Base-by-base conservation (phyloP, 2,329 filamentous ascomycete genomes). In the Cordyceps tenuipes region DNA sequence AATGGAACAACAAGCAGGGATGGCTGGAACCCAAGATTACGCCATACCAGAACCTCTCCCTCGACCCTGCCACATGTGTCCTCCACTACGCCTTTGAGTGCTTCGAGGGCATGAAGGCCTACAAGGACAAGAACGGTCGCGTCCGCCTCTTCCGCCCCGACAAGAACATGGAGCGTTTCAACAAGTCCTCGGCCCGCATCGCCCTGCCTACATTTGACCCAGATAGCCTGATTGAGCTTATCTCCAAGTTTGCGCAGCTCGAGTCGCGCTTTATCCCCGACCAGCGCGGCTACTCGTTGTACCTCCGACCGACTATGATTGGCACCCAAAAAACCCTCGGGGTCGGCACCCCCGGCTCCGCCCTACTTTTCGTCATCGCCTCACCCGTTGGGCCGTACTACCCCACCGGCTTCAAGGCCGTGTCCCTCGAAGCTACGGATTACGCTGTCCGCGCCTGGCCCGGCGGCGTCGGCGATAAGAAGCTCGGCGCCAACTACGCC, bases 51-150 rank as follows among this genome's bases (percentile, higher is more conserved):
- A 97, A 97, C 77, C 89, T 99, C 67, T 93, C 90, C 50, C 88
- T 99, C 68, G 94, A 97, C 74, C 94, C 94, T 29, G 91, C 94
- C 48, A 94, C 91, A 39, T 97, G 92, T 77, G 94, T 97, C 64
- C 93, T 99, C 77, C 94, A 99, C 82, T 99, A 99, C 76, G 94
- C 91, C 53, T 97, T 97, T 71, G 90, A 95, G 75, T 94, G 89
- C 74, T 99, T 99, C 76, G 94, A 99, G 79, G 94, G 94, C 67
- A 96, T 97, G 91, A 99, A 99, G 80, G 94, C 94, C 62, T 99
- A 99, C 82, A 95, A 93, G 76, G 91, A 96, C 77, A 84, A 82
- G 68, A 72, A 84, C 48, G 90, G 90, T 67, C 78, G 86, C 62
- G 84, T 96, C 66, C 87, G 93, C 59, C 80, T 99, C 59, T 99